phyloP scores from a whole-genome alignment of 768 basidiomycete species.

The Aureoboletus auriporus region DNA sequence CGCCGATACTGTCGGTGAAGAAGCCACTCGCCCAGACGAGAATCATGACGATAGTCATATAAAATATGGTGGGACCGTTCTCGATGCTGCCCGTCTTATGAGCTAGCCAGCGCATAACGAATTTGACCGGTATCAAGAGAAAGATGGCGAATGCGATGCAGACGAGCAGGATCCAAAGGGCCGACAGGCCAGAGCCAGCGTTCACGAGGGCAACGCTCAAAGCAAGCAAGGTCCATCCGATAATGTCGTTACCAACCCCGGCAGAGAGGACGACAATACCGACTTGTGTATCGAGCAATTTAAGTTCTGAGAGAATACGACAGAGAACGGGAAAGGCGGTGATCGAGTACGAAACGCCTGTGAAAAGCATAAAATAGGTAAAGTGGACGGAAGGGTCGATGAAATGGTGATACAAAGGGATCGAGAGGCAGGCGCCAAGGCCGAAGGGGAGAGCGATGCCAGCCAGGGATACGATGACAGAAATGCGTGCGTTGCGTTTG shows the following conservation, averaged over 20 bases:
- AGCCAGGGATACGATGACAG: constrained; percentile 65
- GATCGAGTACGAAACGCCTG: constrained; percentile 87
- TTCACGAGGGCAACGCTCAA: constrained; percentile 91
- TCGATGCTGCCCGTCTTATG: constrained; percentile 74
- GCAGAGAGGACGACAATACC: constrained; percentile 92
- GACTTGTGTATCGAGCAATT: constrained; percentile 86
- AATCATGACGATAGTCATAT: constrained; percentile 83
- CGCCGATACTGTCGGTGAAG: constrained; percentile 90
- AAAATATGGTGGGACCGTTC: constrained; percentile 79
- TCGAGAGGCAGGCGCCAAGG: constrained; percentile 67
- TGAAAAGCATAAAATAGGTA: constrained; percentile 91
- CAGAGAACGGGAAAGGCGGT: constrained; percentile 86
- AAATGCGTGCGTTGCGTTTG: constrained; percentile 68
- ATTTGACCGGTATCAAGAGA: constrained; percentile 64
- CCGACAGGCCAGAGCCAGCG: constrained; percentile 75
- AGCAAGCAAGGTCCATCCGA: constrained; percentile 87
- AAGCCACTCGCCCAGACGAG: constrained; percentile 84
- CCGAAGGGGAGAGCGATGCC: constrained; percentile 90
- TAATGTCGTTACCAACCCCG: constrained; percentile 84
- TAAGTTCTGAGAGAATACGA: constrained; percentile 86
- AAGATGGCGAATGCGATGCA: constrained; percentile 81
- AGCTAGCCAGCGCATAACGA: constrained; percentile 67
- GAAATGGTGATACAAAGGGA: constrained; percentile 54
- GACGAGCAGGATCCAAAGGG: constrained; percentile 77
- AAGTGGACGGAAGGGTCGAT: constrained; percentile 65